These are phyloP conservation scores for Camellia sinensis DNA, from an alignment of 148 eudicot genomes.

Conservation along the genomic window DNA sequence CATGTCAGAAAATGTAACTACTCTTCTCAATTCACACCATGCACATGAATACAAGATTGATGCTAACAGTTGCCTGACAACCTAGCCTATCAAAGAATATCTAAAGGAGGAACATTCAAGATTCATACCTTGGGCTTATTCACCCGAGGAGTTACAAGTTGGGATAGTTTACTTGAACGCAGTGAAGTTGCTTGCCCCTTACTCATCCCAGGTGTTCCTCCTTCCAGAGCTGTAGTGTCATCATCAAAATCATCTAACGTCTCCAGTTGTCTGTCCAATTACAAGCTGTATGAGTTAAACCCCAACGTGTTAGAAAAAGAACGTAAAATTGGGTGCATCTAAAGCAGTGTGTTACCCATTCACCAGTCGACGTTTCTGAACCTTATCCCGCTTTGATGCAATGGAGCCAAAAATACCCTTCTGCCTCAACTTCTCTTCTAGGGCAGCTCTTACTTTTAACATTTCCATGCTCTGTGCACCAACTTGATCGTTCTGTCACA, in stretches of 20 bases:
- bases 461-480: constrained; percentile 71
- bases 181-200: constrained; percentile 27
- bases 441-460: constrained; percentile 77
- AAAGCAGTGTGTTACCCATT: constrained; percentile 50
- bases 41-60: neutral
- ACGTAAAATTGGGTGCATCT: neutral
- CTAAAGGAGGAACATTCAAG: neutral
- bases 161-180: constrained; percentile 47
- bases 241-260: constrained; percentile 87
- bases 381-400: constrained; percentile 32
- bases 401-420: constrained; percentile 56
- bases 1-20: neutral
- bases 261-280: constrained; percentile 59
- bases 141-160: constrained; percentile 32
- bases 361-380: constrained; percentile 33
- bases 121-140: constrained; percentile 48
- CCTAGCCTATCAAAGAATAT: neutral
- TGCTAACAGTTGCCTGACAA: neutral
- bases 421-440: constrained; percentile 82
- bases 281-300: constrained; percentile 16
- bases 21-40: neutral
- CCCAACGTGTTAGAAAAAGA: neutral
- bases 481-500: constrained; percentile 55
- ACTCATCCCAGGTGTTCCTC: constrained; percentile 20
- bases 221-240: constrained; percentile 51